Percentiles rank a stretch among this genome's conserved stretches.
Conservation (phyloP, 2,329 filamentous ascomycete species). For the Apiospora sp. region DNA sequence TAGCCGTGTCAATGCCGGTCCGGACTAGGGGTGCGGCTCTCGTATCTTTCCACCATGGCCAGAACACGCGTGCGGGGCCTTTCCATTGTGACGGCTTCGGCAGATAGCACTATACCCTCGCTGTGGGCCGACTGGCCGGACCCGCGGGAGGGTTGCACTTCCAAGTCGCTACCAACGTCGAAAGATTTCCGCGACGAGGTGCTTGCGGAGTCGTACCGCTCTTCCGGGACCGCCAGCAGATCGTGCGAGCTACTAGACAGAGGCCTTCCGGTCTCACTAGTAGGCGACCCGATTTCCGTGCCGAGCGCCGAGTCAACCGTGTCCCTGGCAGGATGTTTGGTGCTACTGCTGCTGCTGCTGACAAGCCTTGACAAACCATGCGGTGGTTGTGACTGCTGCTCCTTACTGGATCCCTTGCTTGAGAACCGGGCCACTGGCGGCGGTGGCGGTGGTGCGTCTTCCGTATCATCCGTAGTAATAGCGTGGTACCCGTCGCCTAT, state of each 20-base stretch:
- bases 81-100: constrained; percentile 53
- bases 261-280: background rate
- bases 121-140: constrained; percentile 43
- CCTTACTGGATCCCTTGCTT: background rate
- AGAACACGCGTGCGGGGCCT: constrained; percentile 56
- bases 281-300: constrained; percentile 35
- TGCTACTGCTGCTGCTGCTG: constrained; percentile 24
- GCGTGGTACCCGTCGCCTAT: constrained; percentile 21
- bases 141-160: constrained; percentile 38
- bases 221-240: background rate
- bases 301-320: constrained; percentile 26
- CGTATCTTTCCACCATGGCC: constrained; percentile 64
- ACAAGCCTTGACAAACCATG: background rate
- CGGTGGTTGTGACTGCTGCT: background rate
- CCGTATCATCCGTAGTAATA: background rate
- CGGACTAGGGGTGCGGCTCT: constrained; percentile 55
- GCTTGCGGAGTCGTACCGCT: background rate
- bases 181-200: constrained; percentile 30
- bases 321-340: constrained; percentile 24
- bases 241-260: background rate
- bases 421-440: background rate
- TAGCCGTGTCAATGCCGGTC: constrained; percentile 25
- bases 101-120: constrained; percentile 43
- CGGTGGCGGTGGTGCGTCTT: background rate
- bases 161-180: constrained; percentile 30